Evolutionary conservation across 2,329 filamentous ascomycete genomes (phyloP).

Genomic region (Cercospora beticola): DNA sequence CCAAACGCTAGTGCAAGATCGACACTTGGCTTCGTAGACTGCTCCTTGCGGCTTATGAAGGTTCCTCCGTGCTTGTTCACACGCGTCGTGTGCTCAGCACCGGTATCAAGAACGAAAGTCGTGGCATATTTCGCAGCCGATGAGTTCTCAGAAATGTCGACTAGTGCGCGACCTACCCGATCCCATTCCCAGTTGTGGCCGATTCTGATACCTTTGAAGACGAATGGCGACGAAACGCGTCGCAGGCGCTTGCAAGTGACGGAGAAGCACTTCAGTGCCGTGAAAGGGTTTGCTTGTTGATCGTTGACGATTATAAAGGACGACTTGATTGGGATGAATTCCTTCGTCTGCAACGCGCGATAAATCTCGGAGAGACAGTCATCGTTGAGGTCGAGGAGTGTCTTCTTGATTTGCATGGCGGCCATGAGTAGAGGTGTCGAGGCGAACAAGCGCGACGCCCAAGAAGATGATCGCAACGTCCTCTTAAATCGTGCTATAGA

Average conservation of each 20-base stretch:
- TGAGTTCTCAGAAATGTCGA: background rate
- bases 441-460: too few species aligned
- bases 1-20: too few species aligned
- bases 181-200: background rate
- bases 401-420: background rate
- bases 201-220: background rate
- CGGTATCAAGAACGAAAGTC: too few species aligned
- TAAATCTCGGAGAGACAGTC: background rate
- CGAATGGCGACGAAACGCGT: background rate
- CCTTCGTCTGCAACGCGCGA: background rate
- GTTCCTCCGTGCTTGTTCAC: too few species aligned
- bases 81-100: too few species aligned
- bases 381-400: background rate
- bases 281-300: background rate
- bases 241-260: background rate
- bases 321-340: too few species aligned
- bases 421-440: too few species aligned
- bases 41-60: too few species aligned
- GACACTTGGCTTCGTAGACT: too few species aligned
- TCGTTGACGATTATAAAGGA: background rate
- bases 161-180: background rate
- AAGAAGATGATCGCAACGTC: too few species aligned
- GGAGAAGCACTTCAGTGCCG: background rate
- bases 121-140: background rate
- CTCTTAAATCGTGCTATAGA: too few species aligned